Percentiles rank a stretch among this genome's conserved stretches.
phyloP scores from a whole-genome alignment of 2,329 filamentous ascomycete genomes.

The Colletotrichum sp. region DNA sequence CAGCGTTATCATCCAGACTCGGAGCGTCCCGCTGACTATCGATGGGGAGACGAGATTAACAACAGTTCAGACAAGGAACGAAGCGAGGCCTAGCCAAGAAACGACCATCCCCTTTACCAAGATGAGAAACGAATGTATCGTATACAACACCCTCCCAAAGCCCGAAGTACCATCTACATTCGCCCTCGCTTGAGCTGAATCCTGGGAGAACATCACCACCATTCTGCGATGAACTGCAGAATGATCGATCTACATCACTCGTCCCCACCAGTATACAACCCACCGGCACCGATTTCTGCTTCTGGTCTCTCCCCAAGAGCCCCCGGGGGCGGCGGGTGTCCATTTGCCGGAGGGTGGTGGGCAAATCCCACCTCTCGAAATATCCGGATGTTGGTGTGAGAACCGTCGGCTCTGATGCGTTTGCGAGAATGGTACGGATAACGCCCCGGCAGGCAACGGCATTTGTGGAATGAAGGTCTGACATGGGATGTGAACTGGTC shows the following conservation, averaged over 20 bases:
- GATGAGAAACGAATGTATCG: neutral
- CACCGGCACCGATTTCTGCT: neutral
- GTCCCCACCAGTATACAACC: neutral
- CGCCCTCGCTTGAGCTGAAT: neutral
- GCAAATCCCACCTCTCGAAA: neutral
- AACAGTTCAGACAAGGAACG: neutral
- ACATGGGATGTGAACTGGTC: neutral
- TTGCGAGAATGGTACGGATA: neutral
- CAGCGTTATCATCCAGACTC: neutral
- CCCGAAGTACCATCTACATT: slow-evolving; percentile 9
- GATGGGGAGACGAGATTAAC: neutral
- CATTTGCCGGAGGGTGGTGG: neutral
- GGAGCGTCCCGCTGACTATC: neutral
- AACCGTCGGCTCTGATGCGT: neutral
- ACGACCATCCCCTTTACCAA: neutral
- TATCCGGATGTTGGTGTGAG: neutral
- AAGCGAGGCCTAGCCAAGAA: neutral
- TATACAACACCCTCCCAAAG: neutral
- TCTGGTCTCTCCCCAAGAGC: neutral
- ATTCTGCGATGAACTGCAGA: neutral
- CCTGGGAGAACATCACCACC: neutral
- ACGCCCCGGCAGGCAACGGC: neutral
- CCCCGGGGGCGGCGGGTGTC: neutral
- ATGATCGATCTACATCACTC: slow-evolving; percentile 10
- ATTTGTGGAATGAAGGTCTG: neutral